Evolutionary conservation across 1,284 basidiomycete genomes (phyloP).

Genomic region (Ganoderma lucidum): DNA sequence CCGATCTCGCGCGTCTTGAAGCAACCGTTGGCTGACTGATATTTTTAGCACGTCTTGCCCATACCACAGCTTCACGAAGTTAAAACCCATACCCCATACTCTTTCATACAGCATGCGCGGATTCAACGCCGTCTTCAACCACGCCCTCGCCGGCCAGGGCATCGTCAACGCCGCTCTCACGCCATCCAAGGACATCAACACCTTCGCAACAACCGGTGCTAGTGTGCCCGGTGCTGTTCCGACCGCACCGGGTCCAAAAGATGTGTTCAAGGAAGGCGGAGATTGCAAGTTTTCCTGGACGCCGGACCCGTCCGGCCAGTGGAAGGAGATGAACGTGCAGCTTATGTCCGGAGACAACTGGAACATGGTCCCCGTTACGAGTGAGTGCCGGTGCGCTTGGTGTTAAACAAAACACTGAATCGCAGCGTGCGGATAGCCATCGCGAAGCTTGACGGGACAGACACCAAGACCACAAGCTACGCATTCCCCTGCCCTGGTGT

Average conservation of each 20-base stretch:
- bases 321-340: constrained; percentile 75
- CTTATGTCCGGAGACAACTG: constrained; percentile 84
- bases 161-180: constrained; percentile 46
- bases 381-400: constrained; percentile 50
- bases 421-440: constrained; percentile 51
- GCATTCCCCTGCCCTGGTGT: constrained; percentile 74
- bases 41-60: neutral
- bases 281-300: constrained; percentile 64
- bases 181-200: neutral
- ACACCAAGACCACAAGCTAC: constrained; percentile 50
- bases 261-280: constrained; percentile 62
- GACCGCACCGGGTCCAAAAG: constrained; percentile 52
- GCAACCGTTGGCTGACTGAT: neutral
- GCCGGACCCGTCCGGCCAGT: constrained; percentile 61
- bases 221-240: constrained; percentile 58
- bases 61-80: neutral
- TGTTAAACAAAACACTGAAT: neutral
- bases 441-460: constrained; percentile 65
- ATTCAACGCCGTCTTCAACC: constrained; percentile 15
- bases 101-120: constrained; percentile 15
- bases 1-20: neutral
- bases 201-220: constrained; percentile 41
- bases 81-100: neutral
- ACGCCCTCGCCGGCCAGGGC: constrained; percentile 47
- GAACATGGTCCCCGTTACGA: constrained; percentile 70